phyloP scores from a whole-genome alignment of 2,329 filamentous ascomycete species.

The Pseudopithomyces chartarum region DNA sequence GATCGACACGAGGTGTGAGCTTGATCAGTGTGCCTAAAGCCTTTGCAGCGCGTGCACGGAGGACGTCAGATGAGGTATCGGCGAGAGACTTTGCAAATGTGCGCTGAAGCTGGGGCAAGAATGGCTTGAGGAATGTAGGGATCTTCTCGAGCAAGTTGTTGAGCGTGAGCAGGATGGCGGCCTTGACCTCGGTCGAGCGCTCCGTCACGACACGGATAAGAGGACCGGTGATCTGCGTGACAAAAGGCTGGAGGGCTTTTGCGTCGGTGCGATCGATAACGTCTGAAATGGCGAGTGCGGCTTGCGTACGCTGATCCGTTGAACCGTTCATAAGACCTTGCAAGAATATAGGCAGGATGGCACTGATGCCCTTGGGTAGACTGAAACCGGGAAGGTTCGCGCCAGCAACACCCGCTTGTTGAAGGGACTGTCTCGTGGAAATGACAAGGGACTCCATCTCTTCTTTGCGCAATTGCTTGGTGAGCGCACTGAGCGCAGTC shows the following conservation, averaged over 20 bases:
- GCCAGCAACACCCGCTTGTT: conserved; percentile 86
- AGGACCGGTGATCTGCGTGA: conserved; percentile 96
- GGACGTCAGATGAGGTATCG: conserved; percentile 85
- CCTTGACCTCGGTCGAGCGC: conserved; percentile 93
- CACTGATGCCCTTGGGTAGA: conserved; percentile 95
- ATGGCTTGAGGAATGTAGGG: conserved; percentile 91
- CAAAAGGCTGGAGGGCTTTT: conserved; percentile 87
- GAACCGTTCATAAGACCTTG: conserved; percentile 98
- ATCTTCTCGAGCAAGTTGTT: conserved; percentile 98
- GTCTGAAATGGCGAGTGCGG: conserved; percentile 92
- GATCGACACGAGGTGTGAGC: conserved; percentile 92
- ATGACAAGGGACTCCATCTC: conserved; percentile 94
- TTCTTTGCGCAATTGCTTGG: conserved; percentile 89
- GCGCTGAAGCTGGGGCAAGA: conserved; percentile 92
- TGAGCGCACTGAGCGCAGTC: conserved; percentile 84
- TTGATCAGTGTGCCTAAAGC: conserved; percentile 95
- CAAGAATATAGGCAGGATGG: conserved; percentile 93
- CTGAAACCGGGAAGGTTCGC: conserved; percentile 84
- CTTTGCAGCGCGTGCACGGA: conserved; percentile 88
- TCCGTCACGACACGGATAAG: conserved; percentile 98
- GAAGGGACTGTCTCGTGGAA: conserved; percentile 83
- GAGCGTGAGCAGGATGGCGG: conserved; percentile 88
- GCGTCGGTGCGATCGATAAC: conserved; percentile 91
- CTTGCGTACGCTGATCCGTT: conserved; percentile 86
- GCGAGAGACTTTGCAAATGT: conserved; percentile 97